phyloP scores from a whole-genome alignment of 306 rosid genomes.

The Sechiopsis laciniata region DNA sequence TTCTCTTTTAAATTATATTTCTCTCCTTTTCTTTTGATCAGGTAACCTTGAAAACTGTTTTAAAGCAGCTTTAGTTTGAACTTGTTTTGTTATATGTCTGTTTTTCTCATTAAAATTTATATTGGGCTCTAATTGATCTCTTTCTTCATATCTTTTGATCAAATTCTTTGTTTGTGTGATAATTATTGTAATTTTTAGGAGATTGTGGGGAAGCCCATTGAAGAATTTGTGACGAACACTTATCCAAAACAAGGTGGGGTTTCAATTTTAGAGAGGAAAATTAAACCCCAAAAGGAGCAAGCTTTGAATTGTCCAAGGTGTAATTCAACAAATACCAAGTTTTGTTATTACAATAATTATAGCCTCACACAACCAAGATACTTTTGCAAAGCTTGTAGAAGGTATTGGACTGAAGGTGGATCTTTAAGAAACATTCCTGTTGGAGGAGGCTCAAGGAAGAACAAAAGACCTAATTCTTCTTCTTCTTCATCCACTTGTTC shows the following conservation, averaged over 20 bases:
- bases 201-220: constrained; percentile 60
- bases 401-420: constrained; percentile 94
- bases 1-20: background rate
- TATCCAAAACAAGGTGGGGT: constrained; percentile 31
- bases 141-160: background rate
- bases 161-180: constrained; percentile 38
- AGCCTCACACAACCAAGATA: constrained; percentile 79
- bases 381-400: constrained; percentile 77
- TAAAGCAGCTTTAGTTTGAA: constrained; percentile 20
- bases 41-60: constrained; percentile 21
- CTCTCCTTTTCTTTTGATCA: background rate
- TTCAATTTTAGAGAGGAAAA: constrained; percentile 34
- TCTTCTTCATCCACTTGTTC: constrained; percentile 22
- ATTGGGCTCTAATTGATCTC: background rate
- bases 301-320: constrained; percentile 81
- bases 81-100: constrained; percentile 28
- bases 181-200: constrained; percentile 51
- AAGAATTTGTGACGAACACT: constrained; percentile 40
- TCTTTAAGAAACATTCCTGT: constrained; percentile 81
- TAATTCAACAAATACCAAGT: constrained; percentile 69
- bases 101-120: background rate
- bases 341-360: constrained; percentile 85
- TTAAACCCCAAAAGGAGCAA: constrained; percentile 54
- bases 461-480: constrained; percentile 46
- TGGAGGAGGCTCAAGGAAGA: constrained; percentile 75